These are phyloP conservation scores for Cladosporium sp. DNA, from an alignment of 2,329 filamentous ascomycete genomes.

Conservation along the genomic window DNA sequence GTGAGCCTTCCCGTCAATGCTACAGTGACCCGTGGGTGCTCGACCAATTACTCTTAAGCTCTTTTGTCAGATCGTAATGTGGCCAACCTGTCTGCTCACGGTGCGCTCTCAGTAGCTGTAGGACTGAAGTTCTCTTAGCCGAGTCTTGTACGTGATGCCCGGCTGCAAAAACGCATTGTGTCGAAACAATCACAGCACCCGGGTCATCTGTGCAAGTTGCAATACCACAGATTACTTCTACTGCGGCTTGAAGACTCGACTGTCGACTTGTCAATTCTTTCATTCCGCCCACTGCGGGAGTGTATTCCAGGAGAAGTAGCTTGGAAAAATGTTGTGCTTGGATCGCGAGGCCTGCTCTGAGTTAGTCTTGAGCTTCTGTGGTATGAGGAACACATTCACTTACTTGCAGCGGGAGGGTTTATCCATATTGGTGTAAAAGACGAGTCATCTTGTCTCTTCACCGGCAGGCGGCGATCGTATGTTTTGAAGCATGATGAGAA, in stretches of 20 bases:
- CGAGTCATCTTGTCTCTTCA: conserved; percentile 26
- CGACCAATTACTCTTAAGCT: conserved; percentile 4
- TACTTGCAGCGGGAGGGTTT: conserved; percentile 49
- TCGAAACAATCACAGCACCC: conserved; percentile 42
- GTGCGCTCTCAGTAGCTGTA: conserved; percentile 40
- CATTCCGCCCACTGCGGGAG: conserved; percentile 37
- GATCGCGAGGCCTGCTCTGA: conserved; percentile 43
- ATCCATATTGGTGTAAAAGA: conserved; percentile 53
- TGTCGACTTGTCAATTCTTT: conserved; percentile 48
- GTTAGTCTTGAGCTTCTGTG: neutral
- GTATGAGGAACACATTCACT: neutral
- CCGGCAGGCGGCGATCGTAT: conserved; percentile 46
- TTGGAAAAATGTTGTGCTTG: conserved; percentile 54
- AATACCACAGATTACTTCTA: conserved; percentile 52
- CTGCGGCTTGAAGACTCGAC: conserved; percentile 45
- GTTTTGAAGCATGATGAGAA: conserved; percentile 47
- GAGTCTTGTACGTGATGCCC: conserved; percentile 42
- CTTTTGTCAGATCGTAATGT: conserved; percentile 21
- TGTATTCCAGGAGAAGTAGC: conserved; percentile 53
- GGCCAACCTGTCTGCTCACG: conserved; percentile 44
- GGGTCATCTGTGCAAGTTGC: conserved; percentile 45
- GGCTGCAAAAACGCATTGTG: conserved; percentile 44
- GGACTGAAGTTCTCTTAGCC: conserved; percentile 36
- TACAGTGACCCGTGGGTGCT: neutral
- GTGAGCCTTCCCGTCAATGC: neutral